Evolutionary conservation across 768 basidiomycete species (phyloP).

Genomic region (Thelephora aurantiotincta): DNA sequence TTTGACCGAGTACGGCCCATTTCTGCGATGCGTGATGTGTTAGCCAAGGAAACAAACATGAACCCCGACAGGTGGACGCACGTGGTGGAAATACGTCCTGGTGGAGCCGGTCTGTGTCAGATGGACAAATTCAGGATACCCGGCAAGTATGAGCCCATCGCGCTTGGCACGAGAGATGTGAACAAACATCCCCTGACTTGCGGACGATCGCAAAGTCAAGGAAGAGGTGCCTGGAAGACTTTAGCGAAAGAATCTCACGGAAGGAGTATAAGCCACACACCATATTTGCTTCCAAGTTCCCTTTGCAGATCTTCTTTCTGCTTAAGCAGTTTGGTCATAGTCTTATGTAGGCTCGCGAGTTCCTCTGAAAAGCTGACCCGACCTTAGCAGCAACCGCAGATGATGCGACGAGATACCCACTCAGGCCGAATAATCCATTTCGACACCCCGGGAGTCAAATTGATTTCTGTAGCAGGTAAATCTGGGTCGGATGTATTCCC

Average conservation of each 20-base stretch:
- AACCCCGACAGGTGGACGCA: conserved; percentile 13
- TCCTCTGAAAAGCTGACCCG: conserved; percentile 42
- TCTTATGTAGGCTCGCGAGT: conserved; percentile 32
- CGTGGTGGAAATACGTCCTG: conserved; percentile 54
- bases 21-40: conserved; percentile 24
- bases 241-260: background rate
- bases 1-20: conserved; percentile 65
- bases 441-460: conserved; percentile 15
- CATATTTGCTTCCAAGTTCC: conserved; percentile 35
- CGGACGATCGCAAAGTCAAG: conserved; percentile 53
- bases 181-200: conserved; percentile 60
- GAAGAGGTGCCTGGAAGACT: conserved; percentile 45
- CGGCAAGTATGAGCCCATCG: conserved; percentile 35
- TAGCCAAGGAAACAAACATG: background rate
- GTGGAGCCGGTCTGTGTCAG: conserved; percentile 55
- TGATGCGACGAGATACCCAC: conserved; percentile 22
- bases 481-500: background rate
- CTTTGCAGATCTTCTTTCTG: conserved; percentile 39
- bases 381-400: background rate
- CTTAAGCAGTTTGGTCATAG: conserved; percentile 28
- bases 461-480: conserved; percentile 8
- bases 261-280: conserved; percentile 21
- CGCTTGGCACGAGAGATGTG: conserved; percentile 55
- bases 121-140: conserved; percentile 34
- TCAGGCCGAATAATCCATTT: conserved; percentile 55